phyloP scores from a whole-genome alignment of 441 rosid species.

The Syzygium malaccense region DNA sequence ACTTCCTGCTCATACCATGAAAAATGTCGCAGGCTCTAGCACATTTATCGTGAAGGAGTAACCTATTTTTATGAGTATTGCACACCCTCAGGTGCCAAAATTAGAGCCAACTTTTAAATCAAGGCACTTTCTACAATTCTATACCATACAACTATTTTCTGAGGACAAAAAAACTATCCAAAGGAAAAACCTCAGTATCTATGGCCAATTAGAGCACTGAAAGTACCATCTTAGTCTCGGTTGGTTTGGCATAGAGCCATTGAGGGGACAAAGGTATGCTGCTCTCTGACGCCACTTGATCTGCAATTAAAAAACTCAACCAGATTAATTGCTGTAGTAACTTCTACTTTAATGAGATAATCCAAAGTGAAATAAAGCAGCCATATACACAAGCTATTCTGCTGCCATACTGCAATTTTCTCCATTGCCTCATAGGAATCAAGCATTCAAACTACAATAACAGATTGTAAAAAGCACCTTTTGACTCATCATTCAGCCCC shows the following conservation, averaged over 20 bases:
- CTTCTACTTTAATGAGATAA: not conserved
- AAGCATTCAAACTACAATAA: not conserved
- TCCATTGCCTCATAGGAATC: not conserved
- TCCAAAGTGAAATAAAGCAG: not conserved
- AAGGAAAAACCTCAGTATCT: not conserved
- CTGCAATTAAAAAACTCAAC: conserved; percentile 22
- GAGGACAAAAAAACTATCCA: not conserved
- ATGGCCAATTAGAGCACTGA: not conserved
- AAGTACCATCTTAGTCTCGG: conserved; percentile 54
- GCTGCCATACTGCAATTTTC: not conserved
- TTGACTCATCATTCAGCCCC: conserved; percentile 31
- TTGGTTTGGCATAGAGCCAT: conserved; percentile 84
- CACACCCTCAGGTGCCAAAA: not conserved
- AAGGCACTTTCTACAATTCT: not conserved
- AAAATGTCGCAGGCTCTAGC: not conserved
- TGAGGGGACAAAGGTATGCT: conserved; percentile 92
- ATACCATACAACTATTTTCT: not conserved
- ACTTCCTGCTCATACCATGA: not conserved
- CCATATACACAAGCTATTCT: not conserved
- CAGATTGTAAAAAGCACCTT: conserved; percentile 25
- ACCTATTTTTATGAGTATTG: not conserved
- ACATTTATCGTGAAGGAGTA: not conserved
- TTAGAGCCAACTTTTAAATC: not conserved
- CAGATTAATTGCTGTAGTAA: not conserved
- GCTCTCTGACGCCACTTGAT: conserved; percentile 55